Evolutionary conservation across 1,139 yeast genomes (phyloP).

Genomic region (Yamadazyma aaseri): DNA sequence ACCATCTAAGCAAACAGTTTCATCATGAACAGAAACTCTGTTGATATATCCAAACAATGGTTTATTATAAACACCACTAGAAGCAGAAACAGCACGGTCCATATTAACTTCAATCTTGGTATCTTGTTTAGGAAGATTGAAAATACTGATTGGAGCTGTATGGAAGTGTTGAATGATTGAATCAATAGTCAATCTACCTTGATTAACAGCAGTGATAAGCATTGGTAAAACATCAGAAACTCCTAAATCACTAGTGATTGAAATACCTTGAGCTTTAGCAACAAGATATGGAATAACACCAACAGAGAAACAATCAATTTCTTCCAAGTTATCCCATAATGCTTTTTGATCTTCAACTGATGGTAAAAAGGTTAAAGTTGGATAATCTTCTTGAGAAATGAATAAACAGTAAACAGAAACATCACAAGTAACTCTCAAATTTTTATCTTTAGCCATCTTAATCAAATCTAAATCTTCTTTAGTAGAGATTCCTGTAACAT

Average conservation of each 20-base stretch:
- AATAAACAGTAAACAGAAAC: constrained; percentile 80
- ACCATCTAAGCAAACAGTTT: constrained; percentile 85
- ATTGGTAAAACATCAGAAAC: constrained; percentile 79
- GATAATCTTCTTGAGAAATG: constrained; percentile 62
- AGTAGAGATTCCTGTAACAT: constrained; percentile 81
- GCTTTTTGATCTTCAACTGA: constrained; percentile 76
- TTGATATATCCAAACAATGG: constrained; percentile 77
- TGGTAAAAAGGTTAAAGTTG: constrained; percentile 71
- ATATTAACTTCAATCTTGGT: constrained; percentile 79
- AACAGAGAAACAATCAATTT: constrained; percentile 83
- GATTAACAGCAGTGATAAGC: constrained; percentile 75
- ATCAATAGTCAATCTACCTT: constrained; percentile 66
- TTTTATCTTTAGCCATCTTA: constrained; percentile 80
- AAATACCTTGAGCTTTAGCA: constrained; percentile 62
- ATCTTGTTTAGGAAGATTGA: constrained; percentile 79
- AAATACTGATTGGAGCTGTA: constrained; percentile 78
- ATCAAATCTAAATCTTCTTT: constrained; percentile 83
- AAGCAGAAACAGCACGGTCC: constrained; percentile 57
- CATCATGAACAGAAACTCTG: constrained; percentile 76
- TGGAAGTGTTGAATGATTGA: constrained; percentile 76
- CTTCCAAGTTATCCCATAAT: constrained; percentile 73
- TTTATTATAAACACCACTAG: constrained; percentile 41
- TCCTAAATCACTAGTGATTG: constrained; percentile 71
- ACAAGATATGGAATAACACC: constrained; percentile 77
- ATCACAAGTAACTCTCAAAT: constrained; percentile 84